Evolutionary conservation across 495 filamentous ascomycete genomes (phyloP), one percentile per base, ranked within the genome.

Genomic region (Neohortaea acidophila): DNA sequence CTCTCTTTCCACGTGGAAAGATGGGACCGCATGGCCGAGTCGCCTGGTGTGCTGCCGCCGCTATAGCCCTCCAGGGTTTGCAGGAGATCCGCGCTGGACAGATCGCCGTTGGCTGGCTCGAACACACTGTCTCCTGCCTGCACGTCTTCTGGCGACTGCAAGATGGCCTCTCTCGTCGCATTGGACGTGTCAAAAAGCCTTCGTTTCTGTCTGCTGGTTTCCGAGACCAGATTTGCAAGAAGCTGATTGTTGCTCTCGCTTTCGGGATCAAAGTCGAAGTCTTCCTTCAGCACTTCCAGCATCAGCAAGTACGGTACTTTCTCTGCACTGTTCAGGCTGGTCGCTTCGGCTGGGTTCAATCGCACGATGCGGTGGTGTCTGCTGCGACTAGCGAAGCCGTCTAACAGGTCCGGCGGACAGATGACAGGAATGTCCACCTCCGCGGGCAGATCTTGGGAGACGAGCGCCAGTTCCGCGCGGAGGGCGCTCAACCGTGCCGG

Each of bases 381-480:
- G 39, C 77, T 82, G 40, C 67, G 69, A 8, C 69, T 63, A 4
- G 76, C 69, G 3, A 66, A 64, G 10, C 74, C 76, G 57, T 76
- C 72, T 11, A 72, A 66, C 18, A 82, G 57, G 1, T 67, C 71
- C 4, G 79, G 70, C 12, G 79, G 79, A 47, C 74, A 81, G 33
- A 84, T 75, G 1, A 81, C 65, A 1, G 79, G 79, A 35, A 84
- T 77, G 58, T 84, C 79, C 7, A 84, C 72, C 55, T 84, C 79
- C 13, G 78, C 70, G 2, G 79, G 79, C 11, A 84, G 57, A 45
- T 84, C 79, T 39, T 75, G 74, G 5, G 71, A 72, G 38, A 84
- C 74, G 9, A 84, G 64, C 17, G 77, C 79, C 43, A 84, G 63
- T 56, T 84, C 79, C 14, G 79, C 79, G 35, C 79, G 68, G 21